phyloP scores from a whole-genome alignment of 495 filamentous ascomycete genomes.

The Diplogelasinospora grovesii region DNA sequence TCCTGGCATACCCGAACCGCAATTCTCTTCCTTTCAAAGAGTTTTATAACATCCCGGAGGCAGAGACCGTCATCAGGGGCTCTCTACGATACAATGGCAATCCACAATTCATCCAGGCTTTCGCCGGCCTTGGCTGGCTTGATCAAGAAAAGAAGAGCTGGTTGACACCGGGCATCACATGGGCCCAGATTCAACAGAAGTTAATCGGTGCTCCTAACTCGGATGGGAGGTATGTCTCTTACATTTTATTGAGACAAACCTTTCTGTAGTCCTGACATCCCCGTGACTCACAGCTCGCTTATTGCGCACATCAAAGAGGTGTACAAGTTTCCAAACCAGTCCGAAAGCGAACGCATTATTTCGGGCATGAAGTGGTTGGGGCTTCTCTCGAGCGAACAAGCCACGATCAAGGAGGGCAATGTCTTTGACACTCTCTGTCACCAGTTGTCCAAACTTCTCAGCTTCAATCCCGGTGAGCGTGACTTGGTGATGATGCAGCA shows the following conservation, averaged over 20 bases:
- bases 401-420: not conserved
- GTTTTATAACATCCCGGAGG: conserved; percentile 2
- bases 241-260: too few species aligned
- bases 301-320: not conserved
- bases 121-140: not conserved
- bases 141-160: not conserved
- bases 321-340: not conserved
- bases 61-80: not conserved
- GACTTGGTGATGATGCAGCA: conserved; percentile 5
- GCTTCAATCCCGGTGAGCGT: not conserved
- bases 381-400: not conserved
- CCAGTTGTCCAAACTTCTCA: not conserved
- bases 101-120: not conserved
- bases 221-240: not conserved
- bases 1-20: conserved; percentile 1
- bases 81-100: not conserved
- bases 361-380: not conserved
- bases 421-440: not conserved
- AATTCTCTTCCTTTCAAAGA: conserved; percentile 1
- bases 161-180: not conserved
- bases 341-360: not conserved
- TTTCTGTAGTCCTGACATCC: too few species aligned
- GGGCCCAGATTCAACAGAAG: conserved; percentile 2
- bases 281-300: too few species aligned
- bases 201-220: not conserved